Conservation (phyloP, 78 protist species). For the Planoprotostelium fungivorum region DNA sequence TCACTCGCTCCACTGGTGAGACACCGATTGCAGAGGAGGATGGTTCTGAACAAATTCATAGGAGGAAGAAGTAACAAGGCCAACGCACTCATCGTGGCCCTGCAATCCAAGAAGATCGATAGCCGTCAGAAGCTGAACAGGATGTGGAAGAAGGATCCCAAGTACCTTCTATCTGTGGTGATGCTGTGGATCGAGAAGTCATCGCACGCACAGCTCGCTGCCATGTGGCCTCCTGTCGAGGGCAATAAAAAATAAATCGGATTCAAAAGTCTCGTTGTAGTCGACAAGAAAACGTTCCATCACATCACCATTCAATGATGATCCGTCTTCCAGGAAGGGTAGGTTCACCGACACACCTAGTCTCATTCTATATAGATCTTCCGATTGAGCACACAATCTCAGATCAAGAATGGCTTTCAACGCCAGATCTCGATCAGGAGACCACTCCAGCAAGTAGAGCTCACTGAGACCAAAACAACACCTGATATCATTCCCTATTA, state of each 20-base stretch:
- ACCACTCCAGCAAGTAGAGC: neutral
- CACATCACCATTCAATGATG: neutral
- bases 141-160: conserved; percentile 37
- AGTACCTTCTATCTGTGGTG: conserved; percentile 17
- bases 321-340: neutral
- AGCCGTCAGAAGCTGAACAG: neutral
- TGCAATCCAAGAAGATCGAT: conserved; percentile 2
- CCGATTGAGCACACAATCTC: neutral
- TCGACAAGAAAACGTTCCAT: neutral
- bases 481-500: neutral
- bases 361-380: neutral
- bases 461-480: neutral
- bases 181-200: conserved; percentile 22
- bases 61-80: conserved; percentile 30
- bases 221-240: neutral
- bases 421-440: neutral
- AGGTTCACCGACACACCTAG: neutral
- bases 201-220: neutral
- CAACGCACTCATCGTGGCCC: neutral
- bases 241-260: neutral
- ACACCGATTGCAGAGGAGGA: neutral
- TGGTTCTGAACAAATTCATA: neutral
- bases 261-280: neutral
- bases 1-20: neutral
- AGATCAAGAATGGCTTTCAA: neutral